These are phyloP conservation scores for Galerina sulciceps DNA, from an alignment of 768 basidiomycete genomes.

Conservation along the genomic window DNA sequence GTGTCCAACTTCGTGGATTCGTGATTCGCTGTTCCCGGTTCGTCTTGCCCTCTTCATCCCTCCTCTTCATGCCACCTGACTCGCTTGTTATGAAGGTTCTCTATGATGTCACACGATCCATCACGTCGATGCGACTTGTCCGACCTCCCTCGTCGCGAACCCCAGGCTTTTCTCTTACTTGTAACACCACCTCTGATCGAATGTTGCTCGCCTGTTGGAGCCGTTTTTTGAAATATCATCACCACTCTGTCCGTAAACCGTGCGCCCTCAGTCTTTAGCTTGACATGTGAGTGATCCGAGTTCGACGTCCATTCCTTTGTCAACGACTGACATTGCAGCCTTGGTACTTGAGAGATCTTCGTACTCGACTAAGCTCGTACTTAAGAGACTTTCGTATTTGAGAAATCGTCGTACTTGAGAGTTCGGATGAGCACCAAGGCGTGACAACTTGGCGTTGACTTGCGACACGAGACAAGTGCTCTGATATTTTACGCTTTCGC, in stretches of 20 bases:
- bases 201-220: not conserved
- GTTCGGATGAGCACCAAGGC: not conserved
- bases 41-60: not conserved
- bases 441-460: conserved; percentile 1
- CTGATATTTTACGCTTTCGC: conserved; percentile 3
- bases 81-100: not conserved
- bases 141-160: not conserved
- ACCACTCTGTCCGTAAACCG: not conserved
- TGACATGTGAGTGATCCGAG: not conserved
- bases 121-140: not conserved
- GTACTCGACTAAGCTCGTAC: too few species aligned
- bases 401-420: conserved; percentile 4
- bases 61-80: conserved; percentile 4
- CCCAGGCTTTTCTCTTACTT: not conserved
- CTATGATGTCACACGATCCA: not conserved
- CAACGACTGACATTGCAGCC: not conserved
- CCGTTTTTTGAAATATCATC: conserved; percentile 3
- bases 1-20: conserved; percentile 4
- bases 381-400: too few species aligned
- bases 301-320: conserved; percentile 2
- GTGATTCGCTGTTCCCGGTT: conserved; percentile 3
- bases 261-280: not conserved
- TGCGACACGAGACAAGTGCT: not conserved
- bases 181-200: not conserved
- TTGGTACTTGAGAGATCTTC: conserved; percentile 4